Evolutionary conservation across 768 basidiomycete genomes (phyloP).

Genomic region (Mycena sanguinolenta): DNA sequence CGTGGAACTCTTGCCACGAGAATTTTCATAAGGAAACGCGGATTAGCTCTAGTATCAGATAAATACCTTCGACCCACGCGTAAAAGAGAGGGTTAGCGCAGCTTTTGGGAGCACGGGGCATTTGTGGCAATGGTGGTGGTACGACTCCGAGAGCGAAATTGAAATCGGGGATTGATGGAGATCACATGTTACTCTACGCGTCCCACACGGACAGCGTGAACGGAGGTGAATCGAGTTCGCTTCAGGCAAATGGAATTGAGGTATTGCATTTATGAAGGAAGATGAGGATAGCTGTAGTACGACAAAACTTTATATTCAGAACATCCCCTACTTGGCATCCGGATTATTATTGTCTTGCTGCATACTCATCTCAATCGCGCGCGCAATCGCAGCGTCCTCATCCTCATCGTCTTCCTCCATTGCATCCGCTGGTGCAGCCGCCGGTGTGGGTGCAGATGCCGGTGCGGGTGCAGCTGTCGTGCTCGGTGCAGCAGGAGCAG

Average conservation of each 20-base stretch:
- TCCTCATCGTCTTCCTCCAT: constrained; percentile 70
- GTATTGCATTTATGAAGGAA: no score
- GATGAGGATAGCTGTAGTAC: background rate
- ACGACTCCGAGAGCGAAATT: background rate
- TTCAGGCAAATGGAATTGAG: no score
- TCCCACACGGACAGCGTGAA: no score
- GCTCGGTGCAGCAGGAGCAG: constrained; percentile 23
- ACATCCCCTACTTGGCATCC: background rate
- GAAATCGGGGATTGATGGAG: background rate
- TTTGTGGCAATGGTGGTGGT: constrained; percentile 10
- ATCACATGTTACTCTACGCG: background rate
- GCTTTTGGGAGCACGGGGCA: constrained; percentile 28
- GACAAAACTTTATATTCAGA: background rate
- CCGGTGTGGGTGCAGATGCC: constrained; percentile 20
- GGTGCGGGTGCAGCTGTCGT: constrained; percentile 10
- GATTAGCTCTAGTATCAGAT: background rate
- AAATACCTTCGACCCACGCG: constrained; percentile 13
- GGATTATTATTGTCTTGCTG: constrained; percentile 45
- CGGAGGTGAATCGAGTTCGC: no score
- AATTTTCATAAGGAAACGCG: background rate
- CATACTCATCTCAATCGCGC: constrained; percentile 96
- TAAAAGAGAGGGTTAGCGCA: constrained; percentile 28
- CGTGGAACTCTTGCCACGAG: constrained; percentile 5
- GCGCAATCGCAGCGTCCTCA: constrained; percentile 89
- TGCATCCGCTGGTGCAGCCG: constrained; percentile 36